Evolutionary conservation across 2,329 filamentous ascomycete genomes (phyloP), one percentile per base, ranked within the genome.

Genomic region (Neonectria coccinea): DNA sequence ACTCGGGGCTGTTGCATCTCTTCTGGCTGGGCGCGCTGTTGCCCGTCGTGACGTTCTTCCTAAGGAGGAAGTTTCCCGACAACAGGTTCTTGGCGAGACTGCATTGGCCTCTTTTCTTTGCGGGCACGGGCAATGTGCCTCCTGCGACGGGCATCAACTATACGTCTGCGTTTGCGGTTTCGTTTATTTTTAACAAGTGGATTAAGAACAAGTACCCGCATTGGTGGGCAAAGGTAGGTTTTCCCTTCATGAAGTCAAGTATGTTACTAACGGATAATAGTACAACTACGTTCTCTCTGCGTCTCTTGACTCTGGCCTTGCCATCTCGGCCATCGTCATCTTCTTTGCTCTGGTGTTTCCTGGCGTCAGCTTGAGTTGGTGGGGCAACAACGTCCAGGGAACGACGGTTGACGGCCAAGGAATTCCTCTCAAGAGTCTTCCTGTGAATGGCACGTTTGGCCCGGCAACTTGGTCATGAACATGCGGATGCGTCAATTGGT

Each of bases 201-300:
- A 65, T 67, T 29, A 58, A 64, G 31, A 51, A 45, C 29, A 62
- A 55, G 33, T 67, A 67, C 18, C 62, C 58, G 2, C 51, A 59
- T 8, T 65, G 62, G 62, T 67, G 65, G 65, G 57, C 65, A 39
- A 67, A 67, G 54, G 65, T 62, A 22, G 29, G 54, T 18, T n/a
- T 50, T 16, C n/a, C 22, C 8, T 18, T 9, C n/a, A 5, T 29
- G 16, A 9, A 9, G 1, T 7, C n/a, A 41, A 22, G 18, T 1
- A 9, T 6, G 4, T 62, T 33, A 56, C n/a, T 12, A 2, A 29
- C 2, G 18, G 11, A 6, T 33, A 0, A 41, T 10, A 68, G 67
- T 68, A 68, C 59, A 68, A 68, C 53, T 68, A 67, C 45, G 58
- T 68, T 14, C 56, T 67, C 5, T 68, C 67, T 2, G 65, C 67